These are phyloP conservation scores for Lactifluus echinatus DNA, from an alignment of 768 basidiomycete species.

Conservation along the genomic window DNA sequence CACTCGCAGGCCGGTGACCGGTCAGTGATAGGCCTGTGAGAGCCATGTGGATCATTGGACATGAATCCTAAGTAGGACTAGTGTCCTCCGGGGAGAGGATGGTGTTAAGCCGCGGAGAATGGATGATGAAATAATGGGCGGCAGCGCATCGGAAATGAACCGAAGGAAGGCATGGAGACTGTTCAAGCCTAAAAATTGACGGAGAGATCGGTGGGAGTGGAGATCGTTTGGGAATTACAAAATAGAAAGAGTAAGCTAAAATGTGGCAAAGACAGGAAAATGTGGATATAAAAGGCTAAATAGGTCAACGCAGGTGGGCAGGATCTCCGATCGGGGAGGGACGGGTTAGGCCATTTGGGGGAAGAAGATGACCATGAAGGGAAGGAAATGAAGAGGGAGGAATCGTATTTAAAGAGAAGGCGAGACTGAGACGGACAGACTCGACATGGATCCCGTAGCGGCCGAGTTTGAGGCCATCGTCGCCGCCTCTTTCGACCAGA, in stretches of 20 bases:
- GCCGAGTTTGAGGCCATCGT: conserved; percentile 17
- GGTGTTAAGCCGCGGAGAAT: conserved; percentile 2
- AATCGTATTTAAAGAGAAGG: conserved; percentile 3
- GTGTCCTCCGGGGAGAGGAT: neutral
- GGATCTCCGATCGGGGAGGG: neutral
- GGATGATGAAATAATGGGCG: neutral
- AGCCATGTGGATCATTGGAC: no score
- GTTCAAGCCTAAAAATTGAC: neutral
- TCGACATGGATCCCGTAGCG: no score
- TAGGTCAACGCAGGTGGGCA: neutral
- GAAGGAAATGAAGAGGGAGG: neutral
- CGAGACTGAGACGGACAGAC: no score
- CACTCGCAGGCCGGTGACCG: no score
- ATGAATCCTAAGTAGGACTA: neutral
- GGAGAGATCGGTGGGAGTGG: neutral
- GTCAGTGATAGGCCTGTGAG: no score
- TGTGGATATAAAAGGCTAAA: neutral
- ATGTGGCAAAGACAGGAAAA: neutral
- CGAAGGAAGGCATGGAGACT: neutral
- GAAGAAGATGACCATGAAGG: neutral
- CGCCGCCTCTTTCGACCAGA: conserved; percentile 17
- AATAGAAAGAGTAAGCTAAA: neutral
- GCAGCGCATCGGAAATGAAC: neutral
- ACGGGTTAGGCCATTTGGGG: neutral
- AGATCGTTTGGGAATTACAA: neutral